phyloP scores from a whole-genome alignment of 163 green algal species.

The Chlorella variabilis region DNA sequence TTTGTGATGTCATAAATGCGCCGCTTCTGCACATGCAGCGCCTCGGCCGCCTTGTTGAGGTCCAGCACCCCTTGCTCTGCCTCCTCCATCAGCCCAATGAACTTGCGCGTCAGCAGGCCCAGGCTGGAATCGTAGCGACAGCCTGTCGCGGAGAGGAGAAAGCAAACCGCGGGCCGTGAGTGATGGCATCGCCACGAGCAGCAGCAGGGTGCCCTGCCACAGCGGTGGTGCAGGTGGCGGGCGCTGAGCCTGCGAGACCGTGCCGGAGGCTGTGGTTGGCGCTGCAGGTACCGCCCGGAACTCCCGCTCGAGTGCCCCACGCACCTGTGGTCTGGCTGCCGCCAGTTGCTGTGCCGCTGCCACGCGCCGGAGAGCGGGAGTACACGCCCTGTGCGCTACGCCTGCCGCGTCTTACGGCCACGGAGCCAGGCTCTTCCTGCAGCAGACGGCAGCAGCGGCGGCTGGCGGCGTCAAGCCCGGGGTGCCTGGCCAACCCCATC shows the following conservation, averaged over 20 bases:
- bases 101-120: slow-evolving; percentile 93
- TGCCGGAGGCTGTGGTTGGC: no score
- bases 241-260: no score
- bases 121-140: slow-evolving; percentile 84
- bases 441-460: neutral
- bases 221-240: no score
- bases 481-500: no score
- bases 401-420: neutral
- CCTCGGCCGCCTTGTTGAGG: slow-evolving; percentile 89
- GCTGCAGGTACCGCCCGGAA: no score
- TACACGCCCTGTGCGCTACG: slow-evolving; percentile 17
- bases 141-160: neutral
- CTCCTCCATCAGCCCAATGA: slow-evolving; percentile 86
- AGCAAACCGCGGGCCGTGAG: neutral
- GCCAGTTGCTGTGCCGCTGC: neutral
- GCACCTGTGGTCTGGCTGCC: slow-evolving; percentile 9
- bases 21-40: slow-evolving; percentile 90
- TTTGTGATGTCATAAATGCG: slow-evolving; percentile 99
- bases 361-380: slow-evolving; percentile 1
- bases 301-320: no score
- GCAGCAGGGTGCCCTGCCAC: neutral
- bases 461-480: no score
- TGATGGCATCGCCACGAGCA: neutral
- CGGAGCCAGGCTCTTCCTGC: slow-evolving; percentile 3
- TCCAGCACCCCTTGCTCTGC: slow-evolving; percentile 84